These are phyloP conservation scores for Talaromyces trachyspermus DNA, from an alignment of 495 filamentous ascomycete species.

Conservation along the genomic window DNA sequence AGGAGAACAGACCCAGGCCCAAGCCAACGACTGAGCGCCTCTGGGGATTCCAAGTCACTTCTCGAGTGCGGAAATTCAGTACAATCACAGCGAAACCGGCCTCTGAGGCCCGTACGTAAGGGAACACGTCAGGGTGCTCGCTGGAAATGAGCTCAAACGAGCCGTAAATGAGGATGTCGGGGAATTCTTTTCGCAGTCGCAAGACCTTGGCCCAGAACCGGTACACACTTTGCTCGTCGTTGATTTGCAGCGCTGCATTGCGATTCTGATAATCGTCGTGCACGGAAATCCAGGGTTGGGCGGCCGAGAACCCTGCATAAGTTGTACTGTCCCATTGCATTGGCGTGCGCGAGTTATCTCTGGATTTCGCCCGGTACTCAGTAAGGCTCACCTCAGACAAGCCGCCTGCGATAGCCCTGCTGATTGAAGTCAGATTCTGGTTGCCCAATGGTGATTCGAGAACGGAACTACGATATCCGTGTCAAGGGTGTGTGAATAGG, in stretches of 20 bases:
- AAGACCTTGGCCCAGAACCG: constrained; percentile 41
- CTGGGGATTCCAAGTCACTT: background rate
- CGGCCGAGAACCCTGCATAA: constrained; percentile 36
- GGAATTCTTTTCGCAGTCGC: constrained; percentile 35
- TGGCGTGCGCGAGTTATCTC: constrained; percentile 41
- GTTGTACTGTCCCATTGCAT: constrained; percentile 34
- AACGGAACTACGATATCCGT: background rate
- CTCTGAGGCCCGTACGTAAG: constrained; percentile 1
- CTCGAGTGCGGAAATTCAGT: background rate
- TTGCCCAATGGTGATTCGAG: background rate
- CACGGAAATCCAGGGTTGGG: constrained; percentile 44
- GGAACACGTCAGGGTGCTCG: constrained; percentile 1
- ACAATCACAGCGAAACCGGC: background rate
- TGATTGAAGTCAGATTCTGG: background rate
- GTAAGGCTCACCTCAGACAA: constrained; percentile 10
- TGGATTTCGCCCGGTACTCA: constrained; percentile 24
- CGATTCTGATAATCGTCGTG: constrained; percentile 35
- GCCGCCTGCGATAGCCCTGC: background rate
- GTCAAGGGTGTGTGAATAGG: background rate
- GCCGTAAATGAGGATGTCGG: constrained; percentile 46
- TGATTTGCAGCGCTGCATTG: constrained; percentile 35
- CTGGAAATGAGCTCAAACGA: constrained; percentile 26
- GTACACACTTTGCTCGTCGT: constrained; percentile 26
- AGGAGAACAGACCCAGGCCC: background rate
- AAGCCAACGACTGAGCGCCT: background rate